Conservation (phyloP, 2,329 filamentous ascomycete species). For the Venturia nashicola region DNA sequence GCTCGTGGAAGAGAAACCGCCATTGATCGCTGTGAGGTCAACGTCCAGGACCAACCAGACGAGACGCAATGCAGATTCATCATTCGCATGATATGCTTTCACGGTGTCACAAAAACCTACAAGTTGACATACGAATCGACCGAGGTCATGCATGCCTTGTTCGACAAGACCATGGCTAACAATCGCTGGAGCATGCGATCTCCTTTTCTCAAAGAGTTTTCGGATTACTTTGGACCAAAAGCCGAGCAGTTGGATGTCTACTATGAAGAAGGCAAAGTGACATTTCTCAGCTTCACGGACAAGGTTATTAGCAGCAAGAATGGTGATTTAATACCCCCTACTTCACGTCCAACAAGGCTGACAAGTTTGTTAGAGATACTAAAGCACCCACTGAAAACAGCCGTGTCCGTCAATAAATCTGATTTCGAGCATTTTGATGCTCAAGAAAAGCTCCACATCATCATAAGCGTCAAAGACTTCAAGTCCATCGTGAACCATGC, state of each 20-base stretch:
- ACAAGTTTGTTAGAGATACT: slow-evolving; percentile 45
- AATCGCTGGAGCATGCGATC: slow-evolving; percentile 66
- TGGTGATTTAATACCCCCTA: slow-evolving; percentile 26
- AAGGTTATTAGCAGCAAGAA: slow-evolving; percentile 56
- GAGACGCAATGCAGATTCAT: slow-evolving; percentile 60
- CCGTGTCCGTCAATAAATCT: slow-evolving; percentile 61
- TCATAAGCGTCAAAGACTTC: slow-evolving; percentile 75
- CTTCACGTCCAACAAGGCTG: neutral
- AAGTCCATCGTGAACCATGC: slow-evolving; percentile 68
- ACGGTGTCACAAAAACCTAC: slow-evolving; percentile 69
- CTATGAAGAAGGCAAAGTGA: slow-evolving; percentile 54
- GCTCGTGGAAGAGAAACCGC: slow-evolving; percentile 53
- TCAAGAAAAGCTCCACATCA: slow-evolving; percentile 64
- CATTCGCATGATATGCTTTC: slow-evolving; percentile 60
- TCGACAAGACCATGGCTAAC: slow-evolving; percentile 51
- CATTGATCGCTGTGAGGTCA: slow-evolving; percentile 63
- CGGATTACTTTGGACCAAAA: slow-evolving; percentile 69
- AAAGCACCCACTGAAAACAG: slow-evolving; percentile 70
- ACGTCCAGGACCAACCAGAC: slow-evolving; percentile 57
- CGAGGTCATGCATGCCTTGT: slow-evolving; percentile 65
- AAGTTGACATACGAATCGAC: slow-evolving; percentile 62
- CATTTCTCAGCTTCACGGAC: slow-evolving; percentile 73
- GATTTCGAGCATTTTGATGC: slow-evolving; percentile 67
- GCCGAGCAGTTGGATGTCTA: slow-evolving; percentile 74
- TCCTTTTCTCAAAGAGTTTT: slow-evolving; percentile 57